Base-by-base conservation (phyloP, 2,329 filamentous ascomycete species). In the Penicillium sp. region DNA sequence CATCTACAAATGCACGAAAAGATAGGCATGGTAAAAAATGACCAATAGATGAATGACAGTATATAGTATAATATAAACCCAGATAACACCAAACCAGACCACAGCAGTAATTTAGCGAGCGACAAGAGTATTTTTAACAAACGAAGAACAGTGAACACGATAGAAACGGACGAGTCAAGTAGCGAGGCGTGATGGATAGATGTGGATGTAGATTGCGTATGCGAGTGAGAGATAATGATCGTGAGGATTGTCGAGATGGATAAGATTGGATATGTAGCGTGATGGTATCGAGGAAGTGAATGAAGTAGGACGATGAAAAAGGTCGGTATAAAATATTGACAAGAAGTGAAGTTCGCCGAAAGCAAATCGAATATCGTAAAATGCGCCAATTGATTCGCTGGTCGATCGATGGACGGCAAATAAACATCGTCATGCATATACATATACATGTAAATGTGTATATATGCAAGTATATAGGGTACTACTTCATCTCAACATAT, bases 401-500 rank as follows among this genome's bases (percentile, higher is more conserved):
- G 12, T 43, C 16, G 43, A 26, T 24, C 21, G 16, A 21, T 16
- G 5, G 30, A 30, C 16, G 48, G 38, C 23, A 40, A 50, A 47
- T 28, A 53, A 30, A 23, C 52, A 48, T 54, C 52, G 47, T 55
- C 52, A 35, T 16, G 30, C 30, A 35, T 16, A 35, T 35, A 35
- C 8, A 35, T 35, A 35, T 33, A 33, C 12, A 12, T 33, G 28
- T 33, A 11, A 11, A 12, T 33, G 43, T n/a, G 45, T 11, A 16
- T 47, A 18, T 33, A 7, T 21, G 11, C n/a, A 23, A 1, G 12
- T 23, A 26, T 28, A 54, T 18, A 21, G 18, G 18, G 21, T 40
- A 46, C 50, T 58, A 58, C 56, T 54, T 58, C 56, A 58, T 48
- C 52, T 58, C 52, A 28, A 59, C 54, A 33, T 66, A 74, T 58